A percentile compares a stretch with the other conserved stretches of the same genome.
phyloP scores from a whole-genome alignment of 148 eudicot genomes.

The Diospyros lotus region DNA sequence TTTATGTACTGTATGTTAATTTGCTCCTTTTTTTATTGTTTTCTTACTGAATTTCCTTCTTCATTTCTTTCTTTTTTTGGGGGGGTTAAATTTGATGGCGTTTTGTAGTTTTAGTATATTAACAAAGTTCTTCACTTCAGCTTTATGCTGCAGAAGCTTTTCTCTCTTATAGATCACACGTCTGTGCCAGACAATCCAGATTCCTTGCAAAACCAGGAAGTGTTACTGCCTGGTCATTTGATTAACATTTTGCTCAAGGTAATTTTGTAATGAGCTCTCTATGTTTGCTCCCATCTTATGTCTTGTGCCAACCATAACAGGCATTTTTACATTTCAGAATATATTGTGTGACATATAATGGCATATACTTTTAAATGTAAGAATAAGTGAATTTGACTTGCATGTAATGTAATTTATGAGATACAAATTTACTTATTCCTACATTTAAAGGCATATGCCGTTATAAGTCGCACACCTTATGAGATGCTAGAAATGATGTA shows the following conservation, averaged over 20 bases:
- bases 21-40: neutral
- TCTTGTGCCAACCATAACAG: neutral
- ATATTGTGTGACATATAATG: neutral
- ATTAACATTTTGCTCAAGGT: constrained; percentile 86
- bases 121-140: constrained; percentile 33
- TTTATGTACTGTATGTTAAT: too few relatives aligned
- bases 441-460: neutral
- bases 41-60: neutral
- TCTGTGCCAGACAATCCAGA: constrained; percentile 89
- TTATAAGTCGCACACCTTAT: neutral
- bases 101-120: neutral
- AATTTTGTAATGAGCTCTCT: neutral
- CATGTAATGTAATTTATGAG: too few relatives aligned
- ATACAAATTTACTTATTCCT: too few relatives aligned
- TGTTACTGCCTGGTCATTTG: constrained; percentile 81
- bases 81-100: neutral
- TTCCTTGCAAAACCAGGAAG: constrained; percentile 88
- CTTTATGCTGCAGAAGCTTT: constrained; percentile 95
- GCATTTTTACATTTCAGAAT: neutral
- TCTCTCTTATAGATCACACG: constrained; percentile 87
- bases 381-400: too few relatives aligned
- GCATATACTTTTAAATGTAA: neutral
- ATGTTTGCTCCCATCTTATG: neutral
- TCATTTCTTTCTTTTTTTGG: neutral
- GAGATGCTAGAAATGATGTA: neutral